Percentiles rank a stretch among this genome's conserved stretches.
Evolutionary conservation across 2,329 filamentous ascomycete genomes (phyloP).

Genomic region (Fusarium nanum): DNA sequence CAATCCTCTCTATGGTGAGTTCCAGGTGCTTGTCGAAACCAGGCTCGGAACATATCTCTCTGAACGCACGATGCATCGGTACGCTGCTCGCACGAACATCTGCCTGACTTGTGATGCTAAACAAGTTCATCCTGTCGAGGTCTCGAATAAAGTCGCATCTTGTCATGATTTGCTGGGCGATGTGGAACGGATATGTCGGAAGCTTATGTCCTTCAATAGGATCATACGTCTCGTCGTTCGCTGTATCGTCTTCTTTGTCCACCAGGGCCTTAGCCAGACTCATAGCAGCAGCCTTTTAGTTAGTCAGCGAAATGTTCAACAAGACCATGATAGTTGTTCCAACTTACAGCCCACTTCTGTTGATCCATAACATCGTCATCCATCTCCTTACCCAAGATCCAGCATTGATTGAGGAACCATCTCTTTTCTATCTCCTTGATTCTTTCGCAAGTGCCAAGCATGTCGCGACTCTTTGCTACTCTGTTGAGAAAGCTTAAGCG

Average conservation of each 20-base stretch:
- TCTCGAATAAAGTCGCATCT: slow-evolving; percentile 92
- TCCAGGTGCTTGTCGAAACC: slow-evolving; percentile 88
- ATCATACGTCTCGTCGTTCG: slow-evolving; percentile 70
- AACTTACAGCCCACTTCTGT: slow-evolving; percentile 89
- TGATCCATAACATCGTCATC: slow-evolving; percentile 99
- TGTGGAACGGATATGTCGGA: slow-evolving; percentile 82
- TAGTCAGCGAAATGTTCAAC: slow-evolving; percentile 18
- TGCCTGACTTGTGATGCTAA: slow-evolving; percentile 89
- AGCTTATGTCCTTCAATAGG: slow-evolving; percentile 76
- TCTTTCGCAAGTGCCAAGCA: slow-evolving; percentile 81
- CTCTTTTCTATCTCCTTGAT: slow-evolving; percentile 77
- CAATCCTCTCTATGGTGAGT: slow-evolving; percentile 84
- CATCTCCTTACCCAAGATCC: slow-evolving; percentile 78
- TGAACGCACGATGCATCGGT: slow-evolving; percentile 94
- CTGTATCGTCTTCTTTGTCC: slow-evolving; percentile 77
- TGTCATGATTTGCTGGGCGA: slow-evolving; percentile 93
- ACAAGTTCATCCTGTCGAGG: slow-evolving; percentile 94
- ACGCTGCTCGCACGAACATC: slow-evolving; percentile 93
- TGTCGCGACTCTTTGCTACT: slow-evolving; percentile 86
- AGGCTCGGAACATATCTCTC: slow-evolving; percentile 78
- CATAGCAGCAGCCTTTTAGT: slow-evolving; percentile 82
- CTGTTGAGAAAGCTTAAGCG: slow-evolving; percentile 88
- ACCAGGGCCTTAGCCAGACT: slow-evolving; percentile 91
- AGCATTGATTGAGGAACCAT: slow-evolving; percentile 83
- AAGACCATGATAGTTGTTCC: not conserved